phyloP scores from a whole-genome alignment of 306 rosid genomes.

The Cotoneaster glaucophyllus region DNA sequence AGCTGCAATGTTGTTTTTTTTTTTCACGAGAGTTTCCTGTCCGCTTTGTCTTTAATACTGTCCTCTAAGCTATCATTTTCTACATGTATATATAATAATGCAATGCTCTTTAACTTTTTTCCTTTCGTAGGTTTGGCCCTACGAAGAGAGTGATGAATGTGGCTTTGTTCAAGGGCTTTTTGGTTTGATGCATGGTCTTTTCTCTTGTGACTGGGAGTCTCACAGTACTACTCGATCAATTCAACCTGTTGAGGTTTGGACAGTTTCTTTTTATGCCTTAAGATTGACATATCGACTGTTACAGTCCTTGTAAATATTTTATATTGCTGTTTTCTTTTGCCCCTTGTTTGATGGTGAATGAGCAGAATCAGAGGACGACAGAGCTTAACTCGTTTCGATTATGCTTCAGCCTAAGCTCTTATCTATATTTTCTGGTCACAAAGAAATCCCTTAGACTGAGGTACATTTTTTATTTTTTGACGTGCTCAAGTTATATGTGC shows the following conservation, averaged over 20 bases:
- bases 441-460: conserved; percentile 81
- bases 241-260: conserved; percentile 56
- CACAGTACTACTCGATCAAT: conserved; percentile 39
- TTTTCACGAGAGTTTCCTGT: background rate
- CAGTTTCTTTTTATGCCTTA: background rate
- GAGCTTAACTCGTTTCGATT: conserved; percentile 58
- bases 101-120: background rate
- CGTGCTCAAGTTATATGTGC: background rate
- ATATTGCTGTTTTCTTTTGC: background rate
- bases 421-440: conserved; percentile 77
- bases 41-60: background rate
- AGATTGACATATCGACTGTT: background rate
- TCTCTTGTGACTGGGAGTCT: conserved; percentile 51
- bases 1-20: background rate
- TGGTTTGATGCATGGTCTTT: conserved; percentile 65
- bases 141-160: conserved; percentile 66
- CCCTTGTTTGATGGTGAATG: conserved; percentile 9
- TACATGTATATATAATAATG: background rate
- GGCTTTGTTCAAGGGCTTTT: conserved; percentile 97
- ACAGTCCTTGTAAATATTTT: background rate
- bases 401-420: conserved; percentile 84
- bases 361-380: conserved; percentile 70
- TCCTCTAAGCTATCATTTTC: background rate
- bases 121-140: conserved; percentile 76
- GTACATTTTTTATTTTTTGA: conserved; percentile 23